Evolutionary conservation across 2,329 filamentous ascomycete species (phyloP), one percentile per base, ranked within the genome.

Genomic region (Bipolaris zeicola): DNA sequence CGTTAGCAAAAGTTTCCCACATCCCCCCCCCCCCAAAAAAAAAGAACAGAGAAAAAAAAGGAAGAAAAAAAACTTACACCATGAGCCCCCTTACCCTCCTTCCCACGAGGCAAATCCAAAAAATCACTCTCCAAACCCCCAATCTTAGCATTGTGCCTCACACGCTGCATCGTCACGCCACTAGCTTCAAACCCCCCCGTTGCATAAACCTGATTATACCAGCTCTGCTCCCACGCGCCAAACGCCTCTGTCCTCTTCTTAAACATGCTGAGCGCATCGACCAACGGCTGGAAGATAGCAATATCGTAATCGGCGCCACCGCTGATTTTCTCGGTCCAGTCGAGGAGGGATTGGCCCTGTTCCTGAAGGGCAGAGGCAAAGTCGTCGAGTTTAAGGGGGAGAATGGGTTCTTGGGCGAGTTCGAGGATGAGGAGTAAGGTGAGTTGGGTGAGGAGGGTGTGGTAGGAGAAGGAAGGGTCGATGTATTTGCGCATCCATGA

Each of bases 361-460:
- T 77, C 76, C 4, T 81, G 79, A 1, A 97, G 78, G 1, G 83
- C 82, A 16, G 81, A 75, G 11, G 89, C 90, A 72, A 96, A 98
- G 31, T 85, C 83, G 22, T 83, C 77, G 74, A 96, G 81, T 70
- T 96, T 91, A 64, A 96, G 92, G 0, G 93, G 92, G 24, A 97
- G 71, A 55, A 98, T 83, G 11, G 91, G 89, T 18, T 87, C 86
- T 70, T 97, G 92, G 1, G 90, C 83, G 11, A 97, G 83, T 67
- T 98, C 93, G 18, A 97, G 85, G 50, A 95, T 84, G n/a, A 98
- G 80, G 3, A 98, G 81, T 1, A 87, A 87, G 76, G 91, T 88
- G 38, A 98, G 81, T 76, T 97, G 87, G 10, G 87, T 91, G 57
- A 98, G 84, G 5, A 90, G 78, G 38, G 82, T 84, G 78, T 98